phyloP scores from a whole-genome alignment of 2,329 filamentous ascomycete species.

The Grosmannia serpens region DNA sequence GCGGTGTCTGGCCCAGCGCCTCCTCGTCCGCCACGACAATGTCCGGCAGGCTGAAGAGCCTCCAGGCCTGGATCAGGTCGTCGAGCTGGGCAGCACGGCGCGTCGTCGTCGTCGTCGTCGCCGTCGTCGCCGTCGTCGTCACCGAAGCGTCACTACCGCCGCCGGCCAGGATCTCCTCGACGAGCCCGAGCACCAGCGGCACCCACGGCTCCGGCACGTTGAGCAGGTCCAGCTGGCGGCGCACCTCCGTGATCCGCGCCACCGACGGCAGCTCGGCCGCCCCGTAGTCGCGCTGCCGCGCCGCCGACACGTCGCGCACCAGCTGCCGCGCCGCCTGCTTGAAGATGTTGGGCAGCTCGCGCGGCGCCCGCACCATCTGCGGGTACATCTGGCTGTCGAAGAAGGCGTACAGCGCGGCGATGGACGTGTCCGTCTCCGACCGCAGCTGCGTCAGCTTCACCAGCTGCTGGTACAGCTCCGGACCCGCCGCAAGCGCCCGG shows the following conservation, averaged over 20 bases:
- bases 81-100: constrained; percentile 19
- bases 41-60: constrained; percentile 23
- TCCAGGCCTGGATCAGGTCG: constrained; percentile 31
- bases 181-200: constrained; percentile 21
- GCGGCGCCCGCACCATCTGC: constrained; percentile 13
- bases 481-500: constrained; percentile 2
- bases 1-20: background rate
- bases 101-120: no score
- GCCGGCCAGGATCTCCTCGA: constrained; percentile 17
- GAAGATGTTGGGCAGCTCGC: constrained; percentile 20
- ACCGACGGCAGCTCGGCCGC: constrained; percentile 22
- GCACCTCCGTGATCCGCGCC: constrained; percentile 25
- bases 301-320: constrained; percentile 19
- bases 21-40: constrained; percentile 7
- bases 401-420: constrained; percentile 19
- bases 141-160: background rate
- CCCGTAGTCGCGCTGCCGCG: constrained; percentile 21
- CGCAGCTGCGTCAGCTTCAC: constrained; percentile 18
- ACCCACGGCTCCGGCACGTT: constrained; percentile 22
- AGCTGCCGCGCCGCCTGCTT: constrained; percentile 17
- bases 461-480: constrained; percentile 18
- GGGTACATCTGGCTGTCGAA: constrained; percentile 22
- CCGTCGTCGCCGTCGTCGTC: background rate
- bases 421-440: constrained; percentile 9
- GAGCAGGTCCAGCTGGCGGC: constrained; percentile 23